Evolutionary conservation across 441 rosid genomes (phyloP), one percentile per base, ranked within the genome.

Genomic region (Melastoma candidum): DNA sequence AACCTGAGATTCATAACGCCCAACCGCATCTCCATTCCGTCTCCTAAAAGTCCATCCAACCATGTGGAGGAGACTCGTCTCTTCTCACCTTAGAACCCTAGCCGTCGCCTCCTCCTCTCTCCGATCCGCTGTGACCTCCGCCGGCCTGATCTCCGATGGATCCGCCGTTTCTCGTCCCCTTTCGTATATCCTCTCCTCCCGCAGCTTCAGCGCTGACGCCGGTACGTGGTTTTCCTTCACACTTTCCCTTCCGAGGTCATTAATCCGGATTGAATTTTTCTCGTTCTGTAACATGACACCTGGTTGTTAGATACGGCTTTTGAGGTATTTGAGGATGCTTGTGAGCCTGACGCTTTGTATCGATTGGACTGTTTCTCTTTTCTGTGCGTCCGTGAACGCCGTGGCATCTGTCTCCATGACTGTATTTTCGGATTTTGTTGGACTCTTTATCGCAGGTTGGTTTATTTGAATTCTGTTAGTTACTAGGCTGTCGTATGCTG

Each of bases 1-100:
- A 43, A 52, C 55, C 55, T 52, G 55, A 52, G 55, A 52, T 17
- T 13, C 55, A 6, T 29, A 29, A 29, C 36, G 36, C 36, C 8
- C 8, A 13, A 52, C 22, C 56, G 32, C 56, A 39, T 11, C 46
- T 17, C 26, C 2, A 43, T 45, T 12, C 56, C 56, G 22, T 17
- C 26, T 22, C 43, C 1, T 2, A 44, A 45, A 1, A 32, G 17
- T 10, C 22, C 12, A 52, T 8, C 43, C 46, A 41, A 17, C 17
- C 56, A 52, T 52, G 56, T 52, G 56, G 56, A 52, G 46, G 43
- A 52, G 56, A 12, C 46, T 52, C 46, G 46, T 22, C 56, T 13
- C 46, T 41, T 52, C 26, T 4, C 56, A 39, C 56, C 56, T 52
- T 45, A 52, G 13, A 39, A 52, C 56, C 56, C 56, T 52, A 52